Evolutionary conservation across 768 basidiomycete genomes (phyloP).

Genomic region (Cubamyces lactineus): DNA sequence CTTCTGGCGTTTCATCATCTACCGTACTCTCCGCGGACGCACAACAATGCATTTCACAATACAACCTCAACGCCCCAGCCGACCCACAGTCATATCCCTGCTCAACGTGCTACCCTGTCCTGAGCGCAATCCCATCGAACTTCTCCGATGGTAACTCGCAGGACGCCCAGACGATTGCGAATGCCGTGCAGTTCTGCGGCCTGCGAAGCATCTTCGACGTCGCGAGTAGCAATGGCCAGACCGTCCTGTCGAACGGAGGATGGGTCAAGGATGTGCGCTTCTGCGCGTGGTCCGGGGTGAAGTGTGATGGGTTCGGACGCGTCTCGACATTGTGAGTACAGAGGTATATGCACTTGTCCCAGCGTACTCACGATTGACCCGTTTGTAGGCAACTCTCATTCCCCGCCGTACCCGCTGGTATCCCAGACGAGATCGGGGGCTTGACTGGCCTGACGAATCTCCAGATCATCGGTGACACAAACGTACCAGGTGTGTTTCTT

Average conservation of each 20-base stretch:
- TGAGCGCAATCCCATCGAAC: slow-evolving; percentile 44
- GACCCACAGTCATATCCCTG: slow-evolving; percentile 50
- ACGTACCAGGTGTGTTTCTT: slow-evolving; percentile 41
- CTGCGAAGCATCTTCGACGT: slow-evolving; percentile 48
- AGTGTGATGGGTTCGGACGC: slow-evolving; percentile 44
- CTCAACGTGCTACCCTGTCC: slow-evolving; percentile 45
- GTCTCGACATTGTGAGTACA: slow-evolving; percentile 46
- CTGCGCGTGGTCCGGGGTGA: slow-evolving; percentile 52
- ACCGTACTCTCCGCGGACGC: slow-evolving; percentile 42
- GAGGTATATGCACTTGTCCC: neutral
- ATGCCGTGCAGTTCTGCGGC: slow-evolving; percentile 52
- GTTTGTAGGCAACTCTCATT: slow-evolving; percentile 42
- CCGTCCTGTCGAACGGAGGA: slow-evolving; percentile 42
- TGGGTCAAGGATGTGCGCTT: slow-evolving; percentile 51
- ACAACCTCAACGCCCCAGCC: slow-evolving; percentile 46
- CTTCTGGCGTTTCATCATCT: slow-evolving; percentile 32
- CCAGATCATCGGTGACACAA: slow-evolving; percentile 44
- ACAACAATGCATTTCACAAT: slow-evolving; percentile 51
- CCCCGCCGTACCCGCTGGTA: slow-evolving; percentile 49
- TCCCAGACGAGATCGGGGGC: slow-evolving; percentile 46
- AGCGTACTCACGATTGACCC: slow-evolving; percentile 1
- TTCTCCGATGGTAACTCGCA: slow-evolving; percentile 37
- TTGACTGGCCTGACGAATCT: slow-evolving; percentile 44
- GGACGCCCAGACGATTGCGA: slow-evolving; percentile 37
- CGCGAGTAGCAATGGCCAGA: slow-evolving; percentile 41